Evolutionary conservation across 441 rosid genomes (phyloP), one percentile per base, ranked within the genome.

Genomic region (Syzygium syzygioides): DNA sequence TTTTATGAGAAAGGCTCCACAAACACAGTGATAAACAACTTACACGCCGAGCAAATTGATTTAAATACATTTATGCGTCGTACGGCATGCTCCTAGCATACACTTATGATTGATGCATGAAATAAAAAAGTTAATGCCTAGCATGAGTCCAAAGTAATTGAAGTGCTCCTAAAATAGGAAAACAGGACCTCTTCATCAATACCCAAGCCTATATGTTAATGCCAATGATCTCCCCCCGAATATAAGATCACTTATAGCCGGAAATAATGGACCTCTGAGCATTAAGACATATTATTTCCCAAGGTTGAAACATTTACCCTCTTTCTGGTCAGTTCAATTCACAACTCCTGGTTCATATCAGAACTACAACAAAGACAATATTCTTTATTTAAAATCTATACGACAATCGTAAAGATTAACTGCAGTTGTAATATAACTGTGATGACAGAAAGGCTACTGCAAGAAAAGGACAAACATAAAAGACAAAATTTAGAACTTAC

Each of bases 401-500:
- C 17, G n/a, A 76, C 5, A 20, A 11, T 37, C n/a, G 11, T 10
- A 37, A 20, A 71, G 28, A 71, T 71, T 71, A 71, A 34, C 50
- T 71, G 20, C 5, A 6, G 37, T 37, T 3, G 28, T 25, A 23
- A 12, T 76, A 76, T 37, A 37, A 55, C 4, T 14, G 14, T 4
- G 19, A 55, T 85, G 28, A 10, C 66, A 52, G 83, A 62, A 60
- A 32, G 14, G 0, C 34, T 12, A 23, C 83, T 0, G 17, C 83
- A 76, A 76, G 52, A 6, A 41, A 76, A 37, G 17, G 52, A 76
- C 52, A 76, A 76, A 30, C 12, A 1, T 76, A 76, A 37, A 76
- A 76, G 52, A 90, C 13, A 23, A 80, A 87, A 64, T 68, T 87
- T 30, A 41, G 88, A 80, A 92, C 98, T 93, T 91, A 97, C 99